Base-by-base conservation (phyloP, 2,329 filamentous ascomycete genomes). In the Sporothrix luriei region DNA sequence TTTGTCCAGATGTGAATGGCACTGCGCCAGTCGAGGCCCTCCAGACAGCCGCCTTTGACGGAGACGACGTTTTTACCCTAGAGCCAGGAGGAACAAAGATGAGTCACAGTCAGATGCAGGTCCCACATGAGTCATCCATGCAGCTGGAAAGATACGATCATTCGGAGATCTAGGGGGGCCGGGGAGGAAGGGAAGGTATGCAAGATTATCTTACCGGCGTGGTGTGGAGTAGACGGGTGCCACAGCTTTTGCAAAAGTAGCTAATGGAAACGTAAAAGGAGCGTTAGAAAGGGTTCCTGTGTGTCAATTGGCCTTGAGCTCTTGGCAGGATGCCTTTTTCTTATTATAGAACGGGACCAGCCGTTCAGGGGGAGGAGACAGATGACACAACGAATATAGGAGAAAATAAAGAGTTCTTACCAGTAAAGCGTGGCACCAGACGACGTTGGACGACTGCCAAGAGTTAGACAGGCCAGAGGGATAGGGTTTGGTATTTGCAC, bases 1-100 rank as follows among this genome's bases (percentile, higher is more conserved):
- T 87, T 87, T 24, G 87, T 89, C 85, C 87, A 91, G 74, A 91
- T 88, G 79, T 92, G 89, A 73, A 86, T 85, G 38, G 87, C 88
- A 3, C 77, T 79, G 14, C 77, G 80, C 86, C 88, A 87, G 77
- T 88, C 84, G 24, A 91, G 79, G 1, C 85, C 87, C 6, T 88
- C 84, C 59, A 92, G 81, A 75, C 89, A 90, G 52, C 88, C 89
- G 13, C 86, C 89, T 75, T 91, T 91, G 59, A 92, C 84, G 19
- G 86, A 87, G 52, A 90, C 84, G 62, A 88, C 83, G 71, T 85
- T 84, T 73, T 89, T 87, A 13, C 82, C 80, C 85, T 85, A 70
- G 24, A 54, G 6, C 21, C n/a, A 61, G 4, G 26, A 33, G 26
- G 16, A 1, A 4, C 13, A 16, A 14, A 19, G 6, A 43, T 51